Evolutionary conservation across 2,329 filamentous ascomycete species (phyloP).

Genomic region (Penicillium sp.): DNA sequence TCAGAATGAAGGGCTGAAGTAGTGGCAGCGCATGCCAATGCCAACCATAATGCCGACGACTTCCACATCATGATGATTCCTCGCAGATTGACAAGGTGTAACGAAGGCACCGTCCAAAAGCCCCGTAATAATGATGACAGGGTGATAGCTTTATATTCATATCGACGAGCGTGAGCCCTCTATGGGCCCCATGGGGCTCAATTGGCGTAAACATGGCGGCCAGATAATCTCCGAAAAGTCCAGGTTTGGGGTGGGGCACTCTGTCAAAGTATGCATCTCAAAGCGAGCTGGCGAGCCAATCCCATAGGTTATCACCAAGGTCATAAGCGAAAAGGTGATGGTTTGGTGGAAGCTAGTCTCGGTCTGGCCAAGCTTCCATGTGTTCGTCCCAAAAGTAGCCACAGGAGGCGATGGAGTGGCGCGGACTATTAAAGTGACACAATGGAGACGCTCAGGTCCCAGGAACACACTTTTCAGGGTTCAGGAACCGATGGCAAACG

Average conservation of each 20-base stretch:
- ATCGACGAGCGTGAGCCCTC: not conserved
- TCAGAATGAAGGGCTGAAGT: not conserved
- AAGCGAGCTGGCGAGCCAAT: not conserved
- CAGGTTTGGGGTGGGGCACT: not conserved
- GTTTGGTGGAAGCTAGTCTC: not conserved
- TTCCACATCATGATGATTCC: not conserved
- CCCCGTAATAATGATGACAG: not conserved
- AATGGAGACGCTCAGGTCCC: not conserved
- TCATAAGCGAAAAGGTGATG: not conserved
- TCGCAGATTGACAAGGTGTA: not conserved
- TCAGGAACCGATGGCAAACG: not conserved
- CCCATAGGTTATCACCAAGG: not conserved
- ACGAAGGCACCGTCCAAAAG: not conserved
- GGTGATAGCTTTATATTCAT: not conserved
- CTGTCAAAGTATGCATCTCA: not conserved
- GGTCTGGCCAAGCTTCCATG: not conserved
- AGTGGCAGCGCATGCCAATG: not conserved
- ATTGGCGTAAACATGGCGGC: not conserved
- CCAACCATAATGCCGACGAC: not conserved
- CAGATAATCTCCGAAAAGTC: not conserved
- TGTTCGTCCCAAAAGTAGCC: slow-evolving; percentile 1
- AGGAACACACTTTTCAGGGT: not conserved
- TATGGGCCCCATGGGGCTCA: not conserved
- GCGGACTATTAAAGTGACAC: slow-evolving; percentile 4
- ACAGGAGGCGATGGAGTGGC: not conserved